These are phyloP conservation scores for Wickerhamomyces rabaulensis DNA, from an alignment of 805 yeast genomes.

Conservation along the genomic window DNA sequence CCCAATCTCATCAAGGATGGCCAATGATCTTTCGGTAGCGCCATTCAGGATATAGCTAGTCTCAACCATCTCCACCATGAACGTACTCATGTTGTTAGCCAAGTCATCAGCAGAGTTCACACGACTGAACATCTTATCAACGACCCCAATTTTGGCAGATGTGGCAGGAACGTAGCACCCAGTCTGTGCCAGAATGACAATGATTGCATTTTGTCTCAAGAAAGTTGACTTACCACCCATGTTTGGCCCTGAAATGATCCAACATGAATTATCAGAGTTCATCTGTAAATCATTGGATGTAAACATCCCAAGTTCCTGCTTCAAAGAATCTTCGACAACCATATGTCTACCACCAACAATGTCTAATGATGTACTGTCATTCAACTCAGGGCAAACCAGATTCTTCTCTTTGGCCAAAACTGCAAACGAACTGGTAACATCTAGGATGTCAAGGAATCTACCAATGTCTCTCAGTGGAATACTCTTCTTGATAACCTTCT, in stretches of 20 bases:
- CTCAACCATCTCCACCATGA: conserved; percentile 95
- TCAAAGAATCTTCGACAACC: conserved; percentile 75
- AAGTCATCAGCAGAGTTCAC: conserved; percentile 98
- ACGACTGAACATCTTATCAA: conserved; percentile 88
- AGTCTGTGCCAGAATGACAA: conserved; percentile 80
- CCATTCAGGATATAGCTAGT: conserved; percentile 79
- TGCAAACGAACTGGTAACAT: conserved; percentile 70
- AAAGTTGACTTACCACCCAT: conserved; percentile 98
- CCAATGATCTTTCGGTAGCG: conserved; percentile 72
- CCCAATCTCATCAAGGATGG: conserved; percentile 94
- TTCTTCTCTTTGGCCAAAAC: conserved; percentile 61
- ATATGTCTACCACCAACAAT: conserved; percentile 73
- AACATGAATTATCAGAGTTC: conserved; percentile 47
- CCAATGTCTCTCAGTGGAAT: conserved; percentile 46
- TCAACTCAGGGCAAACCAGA: conserved; percentile 61
- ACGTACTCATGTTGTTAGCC: conserved; percentile 90
- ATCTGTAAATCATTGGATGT: conserved; percentile 81
- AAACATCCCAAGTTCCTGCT: conserved; percentile 34
- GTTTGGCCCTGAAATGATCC: conserved; percentile 90
- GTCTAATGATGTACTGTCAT: conserved; percentile 39
- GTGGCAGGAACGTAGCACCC: conserved; percentile 86
- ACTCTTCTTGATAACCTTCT: conserved; percentile 38
- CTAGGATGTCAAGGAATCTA: conserved; percentile 56
- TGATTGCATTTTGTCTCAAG: conserved; percentile 83
- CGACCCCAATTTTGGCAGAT: conserved; percentile 72